phyloP scores from a whole-genome alignment of 1,139 yeast species.

The Waltiozyma sp. region DNA sequence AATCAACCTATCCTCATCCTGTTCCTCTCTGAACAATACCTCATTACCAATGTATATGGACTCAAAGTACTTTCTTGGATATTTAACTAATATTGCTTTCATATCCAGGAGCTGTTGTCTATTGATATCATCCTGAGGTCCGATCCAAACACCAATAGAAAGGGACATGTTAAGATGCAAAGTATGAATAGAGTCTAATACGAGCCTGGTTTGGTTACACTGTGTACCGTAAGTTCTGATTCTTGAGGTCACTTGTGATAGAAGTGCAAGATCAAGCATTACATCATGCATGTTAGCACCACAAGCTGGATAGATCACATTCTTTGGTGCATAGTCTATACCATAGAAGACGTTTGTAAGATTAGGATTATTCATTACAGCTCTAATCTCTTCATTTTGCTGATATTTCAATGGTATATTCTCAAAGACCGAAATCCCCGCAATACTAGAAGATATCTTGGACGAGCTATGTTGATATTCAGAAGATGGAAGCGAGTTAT shows the following conservation, averaged over 20 bases:
- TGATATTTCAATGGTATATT: constrained; percentile 24
- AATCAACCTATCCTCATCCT: constrained; percentile 27
- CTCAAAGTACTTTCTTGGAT: constrained; percentile 39
- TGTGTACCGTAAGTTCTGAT: constrained; percentile 54
- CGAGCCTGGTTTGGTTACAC: constrained; percentile 44
- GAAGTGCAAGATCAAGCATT: constrained; percentile 39
- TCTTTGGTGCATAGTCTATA: constrained; percentile 47
- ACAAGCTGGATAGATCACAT: constrained; percentile 38
- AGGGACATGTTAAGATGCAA: constrained; percentile 44
- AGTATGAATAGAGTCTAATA: constrained; percentile 41
- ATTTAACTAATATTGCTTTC: constrained; percentile 30
- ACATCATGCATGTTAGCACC: constrained; percentile 39
- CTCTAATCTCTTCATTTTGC: constrained; percentile 22
- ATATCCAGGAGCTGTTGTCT: constrained; percentile 32
- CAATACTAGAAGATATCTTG: constrained; percentile 7
- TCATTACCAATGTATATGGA: constrained; percentile 54
- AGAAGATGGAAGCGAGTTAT: background rate
- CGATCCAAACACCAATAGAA: constrained; percentile 58
- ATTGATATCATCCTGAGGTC: constrained; percentile 30
- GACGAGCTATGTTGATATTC: background rate
- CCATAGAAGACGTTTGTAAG: constrained; percentile 40
- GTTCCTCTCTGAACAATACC: constrained; percentile 45
- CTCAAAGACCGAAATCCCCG: constrained; percentile 15
- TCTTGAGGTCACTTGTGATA: constrained; percentile 48
- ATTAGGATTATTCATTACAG: constrained; percentile 24